Base-by-base conservation (phyloP, 1,139 yeast genomes). In the Debaryomyces sp. region DNA sequence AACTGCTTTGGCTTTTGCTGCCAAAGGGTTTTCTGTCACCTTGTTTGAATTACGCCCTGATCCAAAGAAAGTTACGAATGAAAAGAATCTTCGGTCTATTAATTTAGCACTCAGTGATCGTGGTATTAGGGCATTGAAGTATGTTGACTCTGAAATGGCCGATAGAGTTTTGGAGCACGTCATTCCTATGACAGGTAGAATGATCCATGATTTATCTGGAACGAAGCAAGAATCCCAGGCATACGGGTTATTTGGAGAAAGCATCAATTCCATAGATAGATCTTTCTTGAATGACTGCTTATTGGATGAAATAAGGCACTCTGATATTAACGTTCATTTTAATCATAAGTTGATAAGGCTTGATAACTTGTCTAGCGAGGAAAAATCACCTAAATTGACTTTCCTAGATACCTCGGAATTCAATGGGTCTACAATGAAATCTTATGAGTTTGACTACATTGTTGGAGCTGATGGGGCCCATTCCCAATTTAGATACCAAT, bases 381-480 rank as follows among this genome's bases (percentile, higher is more conserved):
- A 52, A 4, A 48, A 48, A 2, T 50, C 50, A 7, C 74, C 76
- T 0, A 56, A 48, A 35, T 54, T 73, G 59, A 54, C 54, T 32
- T 77, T 64, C 49, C 47, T 50, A 34, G 64, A 56, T 22, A 44
- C 55, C 17, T 30, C 43, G n/a, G 35, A 43, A n/a, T 46, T 46
- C 5, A 58, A 50, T 12, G 49, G 39, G 1, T 50, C 50, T 18
- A 52, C 55, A 4, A 47, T 53, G 15, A 58, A 59, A 43, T 54
- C 57, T 2, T 65, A 59, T 50, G 64, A 66, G 37, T 75, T 80
- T 54, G 90, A 88, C 60, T 80, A 80, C 51, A 71, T 89, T 9
- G 71, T 92, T 45, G 97, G 97, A 6, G 84, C 92, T 23, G 98
- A 92, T 62, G 98, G 98, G 1, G 82, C 95, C 0, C 88, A 82